Evolutionary conservation across 306 rosid species (phyloP), one percentile per base, ranked within the genome.

Genomic region (Oxytropis ochrocephala): DNA sequence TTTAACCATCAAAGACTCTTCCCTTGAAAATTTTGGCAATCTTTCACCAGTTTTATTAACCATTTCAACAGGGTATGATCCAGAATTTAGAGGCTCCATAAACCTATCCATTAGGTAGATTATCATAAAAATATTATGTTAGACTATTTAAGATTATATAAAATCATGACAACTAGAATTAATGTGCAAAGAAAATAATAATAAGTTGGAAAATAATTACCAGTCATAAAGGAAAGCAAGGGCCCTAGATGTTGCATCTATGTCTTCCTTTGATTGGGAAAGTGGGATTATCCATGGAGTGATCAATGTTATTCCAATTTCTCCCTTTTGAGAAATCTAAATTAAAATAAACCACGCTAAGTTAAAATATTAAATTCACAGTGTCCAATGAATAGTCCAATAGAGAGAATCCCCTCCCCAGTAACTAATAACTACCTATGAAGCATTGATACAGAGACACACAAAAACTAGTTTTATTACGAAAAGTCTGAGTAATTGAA

Each of bases 51-150:
- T 63, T 0, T 71, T 27, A 5, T 44, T 30, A 52, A 67, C 57
- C 80, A 84, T 72, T 71, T 46, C 76, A 11, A 27, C 13, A 17
- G 90, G 90, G 74, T 85, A 80, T 7, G 80, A 79, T 17, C 90
- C 90, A 57, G 48, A 55, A 12, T 67, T 77, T 68, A 85, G 60
- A 3, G 87, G 85, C 24, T 80, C 79, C 77, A 82, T 53, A 72
- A 80, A 75, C 85, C 16, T 3, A 46, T 21, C 24, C 41, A 43
- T 70, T 46, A 43, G 18, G 8, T 5, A 72, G 9, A 9, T 21
- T 60, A n/a, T 11, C 12, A 21, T 1, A 12, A 32, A 19, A 24
- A 6, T 12, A 35, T 8, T 47, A n/a, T 19, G 9, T 60, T 21
- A 36, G 11, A 30, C 35, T 35, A 21, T 11, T 11, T 60, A 33